Percentiles rank a stretch among this genome's conserved stretches.
phyloP scores from a whole-genome alignment of 1,284 basidiomycete genomes.

The Naganishia cerealis region DNA sequence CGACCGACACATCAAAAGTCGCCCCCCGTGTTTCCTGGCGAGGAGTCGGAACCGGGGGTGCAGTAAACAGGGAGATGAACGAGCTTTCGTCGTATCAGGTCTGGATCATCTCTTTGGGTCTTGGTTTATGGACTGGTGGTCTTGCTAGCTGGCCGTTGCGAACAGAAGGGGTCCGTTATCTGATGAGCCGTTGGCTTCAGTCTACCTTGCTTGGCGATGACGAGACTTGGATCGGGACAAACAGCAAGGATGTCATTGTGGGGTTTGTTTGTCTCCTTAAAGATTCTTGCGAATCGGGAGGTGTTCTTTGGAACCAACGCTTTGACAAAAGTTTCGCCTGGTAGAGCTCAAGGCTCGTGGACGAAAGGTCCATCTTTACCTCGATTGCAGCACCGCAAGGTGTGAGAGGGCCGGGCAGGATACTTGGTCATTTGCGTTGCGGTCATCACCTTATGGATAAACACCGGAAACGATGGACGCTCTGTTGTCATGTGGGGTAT shows the following conservation, averaged over 20 bases:
- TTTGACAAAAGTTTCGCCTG: background rate
- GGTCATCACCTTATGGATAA: constrained; percentile 1
- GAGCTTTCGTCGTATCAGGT: background rate
- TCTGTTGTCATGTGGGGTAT: background rate
- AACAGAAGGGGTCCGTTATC: constrained; percentile 18
- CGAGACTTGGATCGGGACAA: constrained; percentile 5
- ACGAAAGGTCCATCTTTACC: constrained; percentile 25
- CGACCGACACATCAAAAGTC: constrained; percentile 4
- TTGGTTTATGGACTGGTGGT: background rate
- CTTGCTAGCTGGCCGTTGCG: background rate
- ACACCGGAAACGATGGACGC: constrained; percentile 20
- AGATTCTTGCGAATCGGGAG: constrained; percentile 10
- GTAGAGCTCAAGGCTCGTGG: constrained; percentile 18
- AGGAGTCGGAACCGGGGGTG: constrained; percentile 4
- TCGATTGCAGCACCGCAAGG: constrained; percentile 12
- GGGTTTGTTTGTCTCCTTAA: constrained; percentile 16
- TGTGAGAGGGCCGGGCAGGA: constrained; percentile 16
- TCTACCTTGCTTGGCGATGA: constrained; percentile 5
- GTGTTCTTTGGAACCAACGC: constrained; percentile 17
- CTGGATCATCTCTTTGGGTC: constrained; percentile 23
- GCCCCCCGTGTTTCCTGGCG: constrained; percentile 9
- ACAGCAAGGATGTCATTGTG: constrained; percentile 17
- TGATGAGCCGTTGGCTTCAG: constrained; percentile 18
- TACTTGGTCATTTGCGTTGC: constrained; percentile 6
- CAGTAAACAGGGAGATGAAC: constrained; percentile 21